Conservation (phyloP, 2,329 filamentous ascomycete genomes). For the Fusarium decemcellulare region DNA sequence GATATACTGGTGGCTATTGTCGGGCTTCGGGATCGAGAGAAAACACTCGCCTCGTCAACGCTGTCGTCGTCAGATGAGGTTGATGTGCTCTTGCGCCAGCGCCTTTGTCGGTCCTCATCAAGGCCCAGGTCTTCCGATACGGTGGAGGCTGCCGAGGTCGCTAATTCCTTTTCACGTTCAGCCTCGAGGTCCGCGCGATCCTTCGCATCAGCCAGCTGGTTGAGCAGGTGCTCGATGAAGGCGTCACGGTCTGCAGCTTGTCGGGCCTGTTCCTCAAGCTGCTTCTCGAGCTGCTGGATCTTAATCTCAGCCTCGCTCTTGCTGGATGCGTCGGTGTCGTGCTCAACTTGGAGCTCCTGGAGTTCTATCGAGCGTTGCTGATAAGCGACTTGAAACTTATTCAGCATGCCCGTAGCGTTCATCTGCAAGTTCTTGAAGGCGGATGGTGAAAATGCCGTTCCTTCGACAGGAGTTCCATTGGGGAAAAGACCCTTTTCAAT, state of each 20-base stretch:
- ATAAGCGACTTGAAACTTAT: slow-evolving; percentile 72
- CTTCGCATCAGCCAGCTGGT: slow-evolving; percentile 67
- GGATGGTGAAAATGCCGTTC: slow-evolving; percentile 69
- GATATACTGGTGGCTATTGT: slow-evolving; percentile 59
- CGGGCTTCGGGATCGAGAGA: slow-evolving; percentile 72
- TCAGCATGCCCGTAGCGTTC: slow-evolving; percentile 69
- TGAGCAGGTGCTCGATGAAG: slow-evolving; percentile 63
- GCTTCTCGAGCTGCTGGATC: slow-evolving; percentile 67
- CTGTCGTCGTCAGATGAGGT: slow-evolving; percentile 67
- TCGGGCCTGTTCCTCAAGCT: slow-evolving; percentile 72
- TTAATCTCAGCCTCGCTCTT: slow-evolving; percentile 68
- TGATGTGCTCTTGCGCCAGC: slow-evolving; percentile 60
- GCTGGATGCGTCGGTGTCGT: slow-evolving; percentile 68
- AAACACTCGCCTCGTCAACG: slow-evolving; percentile 68
- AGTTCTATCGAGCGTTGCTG: slow-evolving; percentile 65
- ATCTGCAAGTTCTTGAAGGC: slow-evolving; percentile 73
- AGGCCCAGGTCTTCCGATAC: slow-evolving; percentile 67
- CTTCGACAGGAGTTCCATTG: slow-evolving; percentile 55
- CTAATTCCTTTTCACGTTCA: slow-evolving; percentile 46
- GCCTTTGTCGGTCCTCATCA: slow-evolving; percentile 64
- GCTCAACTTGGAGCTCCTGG: slow-evolving; percentile 66
- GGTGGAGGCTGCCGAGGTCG: slow-evolving; percentile 57
- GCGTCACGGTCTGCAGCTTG: slow-evolving; percentile 68
- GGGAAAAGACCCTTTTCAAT: slow-evolving; percentile 70
- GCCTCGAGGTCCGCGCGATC: slow-evolving; percentile 56